Evolutionary conservation across 441 rosid genomes (phyloP), one percentile per base, ranked within the genome.

Genomic region (Dalechampia spathulata): DNA sequence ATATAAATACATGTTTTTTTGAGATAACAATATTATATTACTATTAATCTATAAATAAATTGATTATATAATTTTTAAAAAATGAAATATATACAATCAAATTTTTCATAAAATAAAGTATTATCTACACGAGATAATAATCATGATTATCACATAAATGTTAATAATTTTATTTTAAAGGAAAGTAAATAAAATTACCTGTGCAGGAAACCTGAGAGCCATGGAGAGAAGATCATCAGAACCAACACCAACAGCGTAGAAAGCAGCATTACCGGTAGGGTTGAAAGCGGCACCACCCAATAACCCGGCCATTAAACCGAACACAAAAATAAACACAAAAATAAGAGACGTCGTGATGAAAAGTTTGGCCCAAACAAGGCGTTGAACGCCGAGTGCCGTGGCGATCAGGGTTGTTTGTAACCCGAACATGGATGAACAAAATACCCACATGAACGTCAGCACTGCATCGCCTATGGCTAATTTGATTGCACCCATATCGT

Each of bases 231-330:
- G 85, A 56, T 70, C 67, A 71, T 93, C 90, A 45, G 60, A 57
- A 20, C 95, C 84, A 60, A 85, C 69, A 0, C 95, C 97, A 47
- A 75, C 95, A 6, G 90, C 85, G 55, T 87, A 90, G 61, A 93
- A 85, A 53, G 97, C 69, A 3, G 94, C 88, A 53, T 60, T 93
- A 13, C 78, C 84, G 11, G 86, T 75, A 40, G 97, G 97, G 60
- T 87, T 90, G 56, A 87, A 93, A 67, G 87, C 82, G 55, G 97
- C 96, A 1, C 97, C 97, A 41, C 95, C 96, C 5, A 93, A 72
- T 21, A 65, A 45, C 0, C 13, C 72, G 25, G 66, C 96, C 20
- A 93, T 77, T 25, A 81, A 48, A 19, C 54, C 70, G 50, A 89
- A 89, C 39, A 79, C 21, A 42, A 80, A 78, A 48, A 87, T 73